Percentiles rank a stretch among this genome's conserved stretches.
These are phyloP conservation scores for Mycena rosella DNA, from an alignment of 768 basidiomycete species.

Conservation along the genomic window DNA sequence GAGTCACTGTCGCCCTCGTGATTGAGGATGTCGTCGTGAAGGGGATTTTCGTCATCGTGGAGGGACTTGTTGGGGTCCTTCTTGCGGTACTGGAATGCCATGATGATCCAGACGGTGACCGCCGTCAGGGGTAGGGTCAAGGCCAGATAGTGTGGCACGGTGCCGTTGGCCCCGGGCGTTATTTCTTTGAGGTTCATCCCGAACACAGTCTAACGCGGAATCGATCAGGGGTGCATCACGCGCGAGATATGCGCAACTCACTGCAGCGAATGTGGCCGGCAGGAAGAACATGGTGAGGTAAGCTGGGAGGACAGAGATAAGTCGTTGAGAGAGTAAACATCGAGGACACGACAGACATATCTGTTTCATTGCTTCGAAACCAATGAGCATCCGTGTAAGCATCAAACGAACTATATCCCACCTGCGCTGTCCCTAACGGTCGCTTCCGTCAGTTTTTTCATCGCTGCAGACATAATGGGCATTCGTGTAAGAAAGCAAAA, in stretches of 20 bases:
- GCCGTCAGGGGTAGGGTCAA: constrained; percentile 56
- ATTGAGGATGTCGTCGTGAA: too few relatives aligned
- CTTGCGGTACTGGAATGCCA: constrained; percentile 58
- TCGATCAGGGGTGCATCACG: neutral
- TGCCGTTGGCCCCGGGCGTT: constrained; percentile 44
- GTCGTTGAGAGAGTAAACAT: too few relatives aligned
- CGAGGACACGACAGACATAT: constrained; percentile 42
- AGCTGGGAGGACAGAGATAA: too few relatives aligned
- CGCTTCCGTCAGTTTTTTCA: too few relatives aligned
- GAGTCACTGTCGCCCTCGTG: too few relatives aligned
- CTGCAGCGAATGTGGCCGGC: constrained; percentile 64
- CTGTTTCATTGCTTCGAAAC: too few relatives aligned
- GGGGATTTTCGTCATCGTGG: constrained; percentile 19
- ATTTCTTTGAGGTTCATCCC: constrained; percentile 69
- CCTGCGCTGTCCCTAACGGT: too few relatives aligned
- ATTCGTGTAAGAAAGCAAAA: neutral
- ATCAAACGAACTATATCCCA: too few relatives aligned
- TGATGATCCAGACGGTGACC: constrained; percentile 58
- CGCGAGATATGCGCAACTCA: constrained; percentile 40
- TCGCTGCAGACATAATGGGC: constrained; percentile 45
- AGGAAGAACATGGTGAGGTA: constrained; percentile 76
- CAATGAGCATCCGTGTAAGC: too few relatives aligned
- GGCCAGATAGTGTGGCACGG: constrained; percentile 54
- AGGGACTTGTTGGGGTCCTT: constrained; percentile 17
- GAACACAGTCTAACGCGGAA: constrained; percentile 61